Evolutionary conservation across 2,329 filamentous ascomycete species (phyloP).

Genomic region (Beauveria caledonica): DNA sequence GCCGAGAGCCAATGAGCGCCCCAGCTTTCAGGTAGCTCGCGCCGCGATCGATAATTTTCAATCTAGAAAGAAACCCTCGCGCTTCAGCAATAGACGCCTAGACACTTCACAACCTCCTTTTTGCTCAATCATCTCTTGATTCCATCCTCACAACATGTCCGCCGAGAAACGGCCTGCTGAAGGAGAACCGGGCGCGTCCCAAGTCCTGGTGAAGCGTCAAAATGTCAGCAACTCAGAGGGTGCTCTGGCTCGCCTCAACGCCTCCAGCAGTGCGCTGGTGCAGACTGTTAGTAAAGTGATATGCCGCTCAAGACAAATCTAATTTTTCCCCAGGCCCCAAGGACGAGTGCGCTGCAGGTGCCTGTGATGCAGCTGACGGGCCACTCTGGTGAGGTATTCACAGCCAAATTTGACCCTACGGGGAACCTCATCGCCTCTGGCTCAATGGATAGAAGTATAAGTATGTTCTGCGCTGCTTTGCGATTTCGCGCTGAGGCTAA

Average conservation of each 20-base stretch:
- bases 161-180: conserved; percentile 88
- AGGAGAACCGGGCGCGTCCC: conserved; percentile 68
- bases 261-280: conserved; percentile 38
- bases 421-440: conserved; percentile 88
- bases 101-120: neutral
- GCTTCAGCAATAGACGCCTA: neutral
- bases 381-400: conserved; percentile 78
- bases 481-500: conserved; percentile 12
- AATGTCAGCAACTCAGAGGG: conserved; percentile 49
- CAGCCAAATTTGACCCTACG: conserved; percentile 80
- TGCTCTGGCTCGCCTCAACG: conserved; percentile 43
- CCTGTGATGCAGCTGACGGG: conserved; percentile 91
- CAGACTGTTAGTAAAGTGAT: conserved; percentile 37
- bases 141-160: conserved; percentile 53
- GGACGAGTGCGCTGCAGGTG: conserved; percentile 76
- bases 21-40: conserved; percentile 5
- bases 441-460: conserved; percentile 87
- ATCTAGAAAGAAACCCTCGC: neutral
- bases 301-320: conserved; percentile 8
- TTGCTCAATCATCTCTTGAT: neutral
- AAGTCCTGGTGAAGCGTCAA: conserved; percentile 84
- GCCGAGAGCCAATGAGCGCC: conserved; percentile 23
- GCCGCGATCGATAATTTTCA: conserved; percentile 6
- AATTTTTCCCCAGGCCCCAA: conserved; percentile 49
- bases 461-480: conserved; percentile 39